Evolutionary conservation across 2,329 filamentous ascomycete genomes (phyloP), one percentile per base, ranked within the genome.

Genomic region (Phaeosphaeriaceae sp.): DNA sequence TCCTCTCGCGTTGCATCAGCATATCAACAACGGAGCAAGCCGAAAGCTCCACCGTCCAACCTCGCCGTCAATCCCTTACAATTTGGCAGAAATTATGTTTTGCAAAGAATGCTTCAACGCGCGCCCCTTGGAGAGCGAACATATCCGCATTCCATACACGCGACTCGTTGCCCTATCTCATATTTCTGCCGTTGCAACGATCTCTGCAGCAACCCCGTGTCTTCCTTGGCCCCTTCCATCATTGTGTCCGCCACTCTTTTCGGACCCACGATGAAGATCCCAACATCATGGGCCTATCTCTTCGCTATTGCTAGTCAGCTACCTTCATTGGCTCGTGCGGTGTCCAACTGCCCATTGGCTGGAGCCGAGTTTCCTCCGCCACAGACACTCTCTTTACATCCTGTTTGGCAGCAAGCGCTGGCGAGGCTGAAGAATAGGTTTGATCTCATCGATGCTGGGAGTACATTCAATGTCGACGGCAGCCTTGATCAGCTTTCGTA

Each of bases 341-440:
- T 27, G 22, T 15, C 22, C 24, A 48, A 31, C 11, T 70, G 68
- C 42, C 68, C 68, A 22, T 56, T 68, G n/a, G 57, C 59, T 41
- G 68, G 68, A 13, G 56, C 68, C 1, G 66, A 69, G 22, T 71
- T 67, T 22, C 68, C 68, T 19, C 57, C 66, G 19, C 68, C 68
- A 7, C 58, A 61, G 42, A 48, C 55, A 24, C 55, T 71, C 17
- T 42, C 62, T 2, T 36, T 62, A 15, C 65, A 69, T 48, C 62
- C 65, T 19, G 63, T 51, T 17, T 71, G 66, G 66, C 52, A 65
- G 42, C 53, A 53, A 2, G 68, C 68, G 24, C 36, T 71, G 31
- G 47, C 51, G 2, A 66, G 68, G 27, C 48, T 69, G n/a, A 66
- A 59, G 22, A 24, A 53, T n/a, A 44, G 56, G 1, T 68, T 69